A percentile compares a stretch with the other conserved stretches of the same genome.
Evolutionary conservation across 2,329 filamentous ascomycete species (phyloP).

Genomic region (Chrysoporthe deuterocubensis): DNA sequence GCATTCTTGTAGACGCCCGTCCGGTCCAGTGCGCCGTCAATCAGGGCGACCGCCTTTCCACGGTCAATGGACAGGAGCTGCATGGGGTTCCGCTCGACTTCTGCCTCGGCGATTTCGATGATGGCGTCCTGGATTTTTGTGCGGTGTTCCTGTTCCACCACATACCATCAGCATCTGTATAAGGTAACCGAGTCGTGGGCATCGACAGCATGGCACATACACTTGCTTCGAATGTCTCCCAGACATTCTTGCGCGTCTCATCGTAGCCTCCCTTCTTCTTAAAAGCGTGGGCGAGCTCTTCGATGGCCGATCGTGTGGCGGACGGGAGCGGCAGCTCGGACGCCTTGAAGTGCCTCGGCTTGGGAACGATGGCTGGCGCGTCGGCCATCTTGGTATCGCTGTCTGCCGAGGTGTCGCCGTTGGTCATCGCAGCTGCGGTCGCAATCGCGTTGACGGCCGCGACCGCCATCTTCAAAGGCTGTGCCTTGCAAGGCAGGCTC

Average conservation of each 20-base stretch:
- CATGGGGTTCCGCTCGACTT: conserved; percentile 75
- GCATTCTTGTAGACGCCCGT: conserved; percentile 76
- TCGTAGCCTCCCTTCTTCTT: conserved; percentile 89
- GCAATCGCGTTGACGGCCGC: conserved; percentile 16
- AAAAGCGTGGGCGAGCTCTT: conserved; percentile 76
- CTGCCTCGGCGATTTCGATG: conserved; percentile 70
- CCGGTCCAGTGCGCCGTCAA: conserved; percentile 78
- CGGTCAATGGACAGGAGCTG: conserved; percentile 75
- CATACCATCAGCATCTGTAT: conserved; percentile 1
- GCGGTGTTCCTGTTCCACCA: conserved; percentile 65
- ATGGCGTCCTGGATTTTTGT: conserved; percentile 68
- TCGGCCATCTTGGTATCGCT: conserved; percentile 60
- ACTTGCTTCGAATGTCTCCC: conserved; percentile 73
- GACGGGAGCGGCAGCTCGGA: conserved; percentile 76
- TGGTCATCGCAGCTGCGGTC: conserved; percentile 8
- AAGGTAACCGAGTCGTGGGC: neutral
- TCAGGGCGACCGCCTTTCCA: conserved; percentile 72
- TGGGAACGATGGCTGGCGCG: conserved; percentile 40
- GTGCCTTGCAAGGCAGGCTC: conserved; percentile 15
- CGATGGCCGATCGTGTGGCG: conserved; percentile 73
- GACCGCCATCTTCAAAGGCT: conserved; percentile 22
- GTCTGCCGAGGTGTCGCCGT: conserved; percentile 17
- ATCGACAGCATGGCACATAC: conserved; percentile 47
- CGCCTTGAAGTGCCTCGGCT: conserved; percentile 65
- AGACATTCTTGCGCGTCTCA: conserved; percentile 74